These are phyloP conservation scores for Lycium ferocissimum DNA, from an alignment of 257 asterid genomes.

Conservation along the genomic window DNA sequence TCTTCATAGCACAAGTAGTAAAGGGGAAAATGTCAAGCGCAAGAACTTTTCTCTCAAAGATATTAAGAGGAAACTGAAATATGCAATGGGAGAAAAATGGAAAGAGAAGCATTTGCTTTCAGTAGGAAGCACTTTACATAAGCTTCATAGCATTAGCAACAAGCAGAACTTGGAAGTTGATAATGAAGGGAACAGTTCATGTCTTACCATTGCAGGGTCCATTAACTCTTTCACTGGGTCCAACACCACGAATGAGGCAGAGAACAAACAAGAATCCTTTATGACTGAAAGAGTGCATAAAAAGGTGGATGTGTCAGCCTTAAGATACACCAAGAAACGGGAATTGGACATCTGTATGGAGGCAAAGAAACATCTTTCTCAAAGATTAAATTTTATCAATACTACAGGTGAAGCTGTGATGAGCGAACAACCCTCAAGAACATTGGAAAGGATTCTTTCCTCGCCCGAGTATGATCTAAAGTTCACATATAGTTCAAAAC, in stretches of 20 bases:
- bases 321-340: slow-evolving; percentile 37
- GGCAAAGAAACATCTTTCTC: slow-evolving; percentile 84
- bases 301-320: slow-evolving; percentile 46
- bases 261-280: slow-evolving; percentile 31
- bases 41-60: slow-evolving; percentile 57
- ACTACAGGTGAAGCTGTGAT: slow-evolving; percentile 32
- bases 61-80: slow-evolving; percentile 65
- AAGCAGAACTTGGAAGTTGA: slow-evolving; percentile 5
- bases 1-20: slow-evolving; percentile 35
- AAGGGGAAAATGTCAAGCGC: slow-evolving; percentile 41
- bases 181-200: neutral
- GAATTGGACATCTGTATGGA: slow-evolving; percentile 63
- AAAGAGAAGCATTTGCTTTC: slow-evolving; percentile 32
- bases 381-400: slow-evolving; percentile 47
- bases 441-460: slow-evolving; percentile 61
- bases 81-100: slow-evolving; percentile 53
- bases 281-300: slow-evolving; percentile 33
- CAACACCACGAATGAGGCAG: slow-evolving; percentile 36
- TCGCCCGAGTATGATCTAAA: slow-evolving; percentile 59
- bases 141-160: slow-evolving; percentile 2
- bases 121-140: slow-evolving; percentile 28
- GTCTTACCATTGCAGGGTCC: slow-evolving; percentile 25
- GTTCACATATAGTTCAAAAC: slow-evolving; percentile 50
- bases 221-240: slow-evolving; percentile 32
- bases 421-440: slow-evolving; percentile 48